Evolutionary conservation across 1,284 basidiomycete species (phyloP), one percentile per base, ranked within the genome.

Genomic region (Cryptococcus sp.): DNA sequence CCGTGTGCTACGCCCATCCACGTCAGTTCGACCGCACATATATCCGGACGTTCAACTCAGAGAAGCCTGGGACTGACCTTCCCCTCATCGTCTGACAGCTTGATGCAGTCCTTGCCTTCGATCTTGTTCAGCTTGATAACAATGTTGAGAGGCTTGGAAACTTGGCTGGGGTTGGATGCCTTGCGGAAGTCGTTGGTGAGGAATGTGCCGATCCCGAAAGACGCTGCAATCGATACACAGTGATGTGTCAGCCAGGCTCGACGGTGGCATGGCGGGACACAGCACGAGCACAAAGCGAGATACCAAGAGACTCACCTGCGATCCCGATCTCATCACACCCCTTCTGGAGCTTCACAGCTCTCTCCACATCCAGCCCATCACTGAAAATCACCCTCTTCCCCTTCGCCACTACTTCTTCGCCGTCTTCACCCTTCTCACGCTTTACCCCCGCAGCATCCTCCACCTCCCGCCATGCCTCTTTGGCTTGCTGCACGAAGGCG

Each of bases 161-260:
- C 84, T 70, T 84, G 80, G 23, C 64, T 75, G 13, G 82, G 80
- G 6, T 82, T 80, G 24, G 81, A 84, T 8, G 83, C 84, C 42
- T 80, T 83, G 57, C 72, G 75, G 77, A 91, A 94, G 74, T 93
- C 93, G 69, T 96, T 96, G 11, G 91, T 92, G 13, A 96, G 77
- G 72, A 83, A 87, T 0, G 93, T 97, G 0, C 93, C 94, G 52
- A 97, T 92, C 1, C 93, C 93, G 73, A 91, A 97, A 1, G 87
- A 84, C 48, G 85, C 83, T 84, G n/a, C n/a, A n/a, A n/a, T 46
- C 9, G 4, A 33, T 33, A 33, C 28, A 33, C 39, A n/a, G 16
- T 3, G 39, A 35, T 24, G 43, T 18, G 33, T 37, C 3, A 50
- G 39, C 23, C 4, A 8, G n/a, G n/a, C n/a, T n/a, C n/a, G n/a